phyloP scores from a whole-genome alignment of 129 eudicot species.

The Rutidosis leptorrhynchoides region DNA sequence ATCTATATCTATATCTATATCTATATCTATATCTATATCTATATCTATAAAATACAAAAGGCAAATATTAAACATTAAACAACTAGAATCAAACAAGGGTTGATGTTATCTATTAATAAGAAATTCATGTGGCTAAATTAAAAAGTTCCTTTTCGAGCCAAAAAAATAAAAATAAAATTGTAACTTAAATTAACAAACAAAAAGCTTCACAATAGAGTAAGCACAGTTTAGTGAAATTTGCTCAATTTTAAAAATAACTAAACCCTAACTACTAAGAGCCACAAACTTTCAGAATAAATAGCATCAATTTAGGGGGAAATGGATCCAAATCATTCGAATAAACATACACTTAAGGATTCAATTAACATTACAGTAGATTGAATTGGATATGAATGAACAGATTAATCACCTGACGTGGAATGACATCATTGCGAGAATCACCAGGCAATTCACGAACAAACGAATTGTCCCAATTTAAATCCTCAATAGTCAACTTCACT shows the following conservation, averaged over 20 bases:
- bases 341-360: not conserved
- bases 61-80: not conserved
- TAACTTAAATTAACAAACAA: not conserved
- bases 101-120: not conserved
- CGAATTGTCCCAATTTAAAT: conserved; percentile 85
- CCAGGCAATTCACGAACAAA: conserved; percentile 92
- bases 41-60: conserved; percentile 1
- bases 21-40: too few relatives aligned
- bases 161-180: too few relatives aligned
- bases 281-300: not conserved
- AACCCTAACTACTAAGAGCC: not conserved
- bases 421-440: conserved; percentile 68
- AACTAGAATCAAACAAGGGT: not conserved
- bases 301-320: conserved; percentile 8
- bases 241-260: not conserved
- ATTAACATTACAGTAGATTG: not conserved
- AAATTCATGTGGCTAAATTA: not conserved
- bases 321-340: not conserved
- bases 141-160: not conserved
- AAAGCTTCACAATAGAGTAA: not conserved
- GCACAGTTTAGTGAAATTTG: not conserved
- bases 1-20: too few relatives aligned
- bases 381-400: not conserved
- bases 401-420: conserved; percentile 68
- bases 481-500: conserved; percentile 59